A percentile compares a stretch with the other conserved stretches of the same genome.
Evolutionary conservation across 208 protist species (phyloP).

Genomic region (Leptomonas seymouri): DNA sequence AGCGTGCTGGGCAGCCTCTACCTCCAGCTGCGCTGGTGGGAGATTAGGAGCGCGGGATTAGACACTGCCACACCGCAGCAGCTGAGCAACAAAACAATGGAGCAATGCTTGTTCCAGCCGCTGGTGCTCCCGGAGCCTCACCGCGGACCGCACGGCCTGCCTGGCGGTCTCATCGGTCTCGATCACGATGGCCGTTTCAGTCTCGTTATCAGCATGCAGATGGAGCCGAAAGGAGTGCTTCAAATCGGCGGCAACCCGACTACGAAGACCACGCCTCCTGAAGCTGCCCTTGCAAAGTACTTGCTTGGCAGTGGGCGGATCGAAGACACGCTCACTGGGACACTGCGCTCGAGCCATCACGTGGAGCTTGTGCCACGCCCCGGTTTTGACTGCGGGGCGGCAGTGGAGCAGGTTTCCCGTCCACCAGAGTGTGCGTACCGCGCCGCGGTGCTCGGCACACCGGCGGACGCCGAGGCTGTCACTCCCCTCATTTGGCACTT

Average conservation of each 20-base stretch:
- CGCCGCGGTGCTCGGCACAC: constrained; percentile 9
- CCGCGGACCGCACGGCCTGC: constrained; percentile 15
- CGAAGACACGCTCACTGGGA: not conserved
- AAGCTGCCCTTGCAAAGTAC: not conserved
- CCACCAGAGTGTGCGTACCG: constrained; percentile 8
- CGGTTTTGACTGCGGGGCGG: constrained; percentile 6
- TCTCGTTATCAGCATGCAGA: constrained; percentile 8
- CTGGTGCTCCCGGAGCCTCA: constrained; percentile 7
- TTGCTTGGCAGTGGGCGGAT: not conserved
- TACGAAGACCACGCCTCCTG: not conserved
- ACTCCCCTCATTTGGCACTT: constrained; percentile 22
- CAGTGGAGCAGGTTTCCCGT: not conserved
- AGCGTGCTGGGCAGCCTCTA: constrained; percentile 20
- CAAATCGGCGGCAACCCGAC: constrained; percentile 1
- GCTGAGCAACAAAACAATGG: not conserved
- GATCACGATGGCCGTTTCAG: constrained; percentile 8
- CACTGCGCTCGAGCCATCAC: constrained; percentile 4
- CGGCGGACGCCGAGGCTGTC: not conserved
- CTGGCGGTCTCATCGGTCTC: constrained; percentile 13
- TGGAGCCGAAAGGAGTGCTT: not conserved
- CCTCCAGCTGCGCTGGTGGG: constrained; percentile 23
- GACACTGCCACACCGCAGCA: not conserved
- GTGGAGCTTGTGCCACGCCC: not conserved
- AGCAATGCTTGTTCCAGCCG: constrained; percentile 2
- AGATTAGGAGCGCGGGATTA: not conserved